Base-by-base conservation (phyloP, 2,329 filamentous ascomycete species). In the Hypoxylon sp. region DNA sequence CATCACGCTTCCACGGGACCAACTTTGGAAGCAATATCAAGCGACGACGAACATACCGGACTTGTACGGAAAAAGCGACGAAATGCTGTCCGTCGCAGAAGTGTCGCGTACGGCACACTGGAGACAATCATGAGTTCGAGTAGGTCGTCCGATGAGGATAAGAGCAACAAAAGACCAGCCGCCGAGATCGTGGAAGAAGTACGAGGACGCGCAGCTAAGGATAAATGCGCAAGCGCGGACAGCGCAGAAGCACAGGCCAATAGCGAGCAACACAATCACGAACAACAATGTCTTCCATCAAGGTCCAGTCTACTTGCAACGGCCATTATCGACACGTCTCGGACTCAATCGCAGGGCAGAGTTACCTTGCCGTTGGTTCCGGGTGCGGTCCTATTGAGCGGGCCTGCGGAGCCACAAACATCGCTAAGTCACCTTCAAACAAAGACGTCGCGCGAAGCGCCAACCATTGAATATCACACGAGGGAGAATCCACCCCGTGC, bases 61-160 rank as follows among this genome's bases (percentile, higher is more conserved):
- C 76, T 74, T 24, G 75, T 77, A 9, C 78, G 79, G 1, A 77
- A 77, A 53, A 80, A 79, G 68, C 78, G 82, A 18, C 78, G 82
- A 18, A 79, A 78, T 44, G 78, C 77, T 0, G 75, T 75, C 1
- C 78, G 84, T 38, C 78, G 82, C 42, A 82, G 81, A 55, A 87
- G 84, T 62, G 80, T 80, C 22, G 87, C 87, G 4, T 86, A 89
- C 74, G 86, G 87, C 2, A 89, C 87, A 0, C 76, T 90, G 3
- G 87, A 90, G 71, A 90, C 87, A 0, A 90, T 90, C 72, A 89
- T 89, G 81, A 89, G 86, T 22, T 88, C 86, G 0, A 89, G 87
- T 64, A 83, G 87, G 24, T 89, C 87, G 1, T 89, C 87, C 0
- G 86, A 88, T 22, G 87, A 89, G 67, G 87, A 88, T 42, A 84